A percentile compares a stretch with the other conserved stretches of the same genome.
Evolutionary conservation across 2,329 filamentous ascomycete genomes (phyloP).

Genomic region (Pseudogymnoascus destructans): DNA sequence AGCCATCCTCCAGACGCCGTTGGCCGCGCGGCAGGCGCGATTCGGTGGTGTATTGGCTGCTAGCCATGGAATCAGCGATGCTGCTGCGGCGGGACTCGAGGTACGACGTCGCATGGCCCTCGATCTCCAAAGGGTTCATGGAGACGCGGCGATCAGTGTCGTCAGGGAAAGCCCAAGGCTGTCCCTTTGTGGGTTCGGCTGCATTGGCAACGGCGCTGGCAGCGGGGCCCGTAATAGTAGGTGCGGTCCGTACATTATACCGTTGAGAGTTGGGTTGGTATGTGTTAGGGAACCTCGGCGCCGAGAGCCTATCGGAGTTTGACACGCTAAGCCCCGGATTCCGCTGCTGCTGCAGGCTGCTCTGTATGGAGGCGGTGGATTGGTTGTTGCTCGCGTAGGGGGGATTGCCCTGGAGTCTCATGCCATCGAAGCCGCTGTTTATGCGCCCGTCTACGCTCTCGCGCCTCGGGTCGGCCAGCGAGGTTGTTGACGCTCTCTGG

Average conservation of each 20-base stretch:
- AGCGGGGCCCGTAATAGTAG: conserved; percentile 61
- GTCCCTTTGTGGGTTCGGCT: conserved; percentile 68
- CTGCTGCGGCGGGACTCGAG: conserved; percentile 61
- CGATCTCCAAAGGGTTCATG: conserved; percentile 30
- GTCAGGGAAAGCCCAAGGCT: conserved; percentile 74
- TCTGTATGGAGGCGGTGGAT: conserved; percentile 63
- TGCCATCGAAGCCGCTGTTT: conserved; percentile 56
- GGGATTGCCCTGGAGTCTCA: conserved; percentile 53
- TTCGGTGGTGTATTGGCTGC: conserved; percentile 65
- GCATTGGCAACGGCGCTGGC: conserved; percentile 54
- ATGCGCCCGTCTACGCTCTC: conserved; percentile 73
- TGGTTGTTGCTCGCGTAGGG: conserved; percentile 68
- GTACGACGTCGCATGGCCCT: conserved; percentile 31
- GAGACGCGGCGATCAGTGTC: conserved; percentile 37
- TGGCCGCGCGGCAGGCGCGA: conserved; percentile 61
- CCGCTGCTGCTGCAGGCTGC: conserved; percentile 53
- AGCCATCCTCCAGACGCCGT: conserved; percentile 54
- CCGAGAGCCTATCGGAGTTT: conserved; percentile 32
- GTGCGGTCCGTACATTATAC: conserved; percentile 47
- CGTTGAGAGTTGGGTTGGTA: conserved; percentile 15
- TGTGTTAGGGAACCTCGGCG: conserved; percentile 42
- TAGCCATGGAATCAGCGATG: conserved; percentile 63
- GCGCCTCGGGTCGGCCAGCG: conserved; percentile 37
- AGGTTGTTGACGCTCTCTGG: neutral
- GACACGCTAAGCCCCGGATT: conserved; percentile 38